A percentile compares a stretch with the other conserved stretches of the same genome.
Evolutionary conservation across 768 basidiomycete genomes (phyloP).

Genomic region (Macrolepiota dolichaula): DNA sequence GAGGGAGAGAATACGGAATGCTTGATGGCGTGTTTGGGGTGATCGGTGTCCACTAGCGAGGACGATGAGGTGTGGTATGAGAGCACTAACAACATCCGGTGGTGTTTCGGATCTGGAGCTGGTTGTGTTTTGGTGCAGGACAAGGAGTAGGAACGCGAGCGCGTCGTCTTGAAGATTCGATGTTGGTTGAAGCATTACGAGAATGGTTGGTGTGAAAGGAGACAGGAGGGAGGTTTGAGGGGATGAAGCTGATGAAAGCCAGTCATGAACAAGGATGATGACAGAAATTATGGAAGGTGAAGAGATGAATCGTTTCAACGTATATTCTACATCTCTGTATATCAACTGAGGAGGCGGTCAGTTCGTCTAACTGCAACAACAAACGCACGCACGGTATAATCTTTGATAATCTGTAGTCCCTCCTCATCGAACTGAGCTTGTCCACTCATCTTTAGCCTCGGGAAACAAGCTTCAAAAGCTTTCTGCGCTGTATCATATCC

Average conservation of each 20-base stretch:
- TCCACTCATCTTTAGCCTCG: constrained; percentile 29
- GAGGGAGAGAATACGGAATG: constrained; percentile 56
- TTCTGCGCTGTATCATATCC: constrained; percentile 44
- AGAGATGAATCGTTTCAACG: constrained; percentile 11
- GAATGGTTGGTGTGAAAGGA: constrained; percentile 36
- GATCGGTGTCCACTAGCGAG: constrained; percentile 64
- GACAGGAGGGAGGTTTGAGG: constrained; percentile 21
- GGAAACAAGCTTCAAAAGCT: constrained; percentile 40
- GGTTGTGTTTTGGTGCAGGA: constrained; percentile 24
- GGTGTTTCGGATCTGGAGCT: constrained; percentile 24
- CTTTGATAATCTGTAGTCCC: background rate
- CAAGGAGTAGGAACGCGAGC: constrained; percentile 50
- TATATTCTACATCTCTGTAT: constrained; percentile 30
- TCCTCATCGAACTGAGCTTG: background rate
- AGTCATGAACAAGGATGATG: constrained; percentile 34
- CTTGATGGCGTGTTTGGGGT: constrained; percentile 51
- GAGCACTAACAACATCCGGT: constrained; percentile 43
- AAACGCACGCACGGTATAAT: constrained; percentile 23
- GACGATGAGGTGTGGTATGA: constrained; percentile 48
- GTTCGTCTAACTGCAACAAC: background rate
- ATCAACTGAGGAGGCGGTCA: constrained; percentile 26
- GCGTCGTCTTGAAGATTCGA: constrained; percentile 58
- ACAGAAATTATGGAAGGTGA: constrained; percentile 30
- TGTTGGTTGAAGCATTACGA: constrained; percentile 43
- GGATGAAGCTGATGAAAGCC: background rate